Base-by-base conservation (phyloP, 441 rosid genomes). In the Mallotus repandus region DNA sequence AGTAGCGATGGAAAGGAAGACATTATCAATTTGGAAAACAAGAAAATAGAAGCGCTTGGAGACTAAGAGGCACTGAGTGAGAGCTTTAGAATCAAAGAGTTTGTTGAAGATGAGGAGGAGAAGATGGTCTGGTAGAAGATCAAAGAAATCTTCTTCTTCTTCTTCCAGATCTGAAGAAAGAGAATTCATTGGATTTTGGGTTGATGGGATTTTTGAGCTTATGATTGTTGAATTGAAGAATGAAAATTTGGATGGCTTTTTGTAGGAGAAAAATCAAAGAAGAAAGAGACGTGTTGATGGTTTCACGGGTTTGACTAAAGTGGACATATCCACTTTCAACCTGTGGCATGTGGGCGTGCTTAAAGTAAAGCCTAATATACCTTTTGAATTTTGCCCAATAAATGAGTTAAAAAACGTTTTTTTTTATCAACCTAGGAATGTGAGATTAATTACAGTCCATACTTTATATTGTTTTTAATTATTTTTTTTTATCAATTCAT, bases 21-120 rank as follows among this genome's bases (percentile, higher is more conserved):
- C 46, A 58, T 81, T n/a, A 77, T 78, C 62, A 71, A 77, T 48
- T 12, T 64, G 73, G 45, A 82, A 80, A 59, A 79, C 45, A 19
- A 86, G 80, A 19, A 68, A 70, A 45, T 67, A 58, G 73, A 81
- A 76, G 6, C 86, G 87, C 60, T 76, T 79, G 73, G 83, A 82
- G 66, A 86, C 84, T 13, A 50, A 43, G 54, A 78, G 80, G 57
- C 83, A 84, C 3, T 54, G 69, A 41, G 77, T 43, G 32, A 84
- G 83, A 49, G 84, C 73, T 58, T 69, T 74, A 61, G 77, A 78
- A 50, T 86, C 84, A 2, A 48, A 67, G 41, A 86, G 4, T 38
- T 76, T 82, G 81, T 73, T 76, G 78, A 86, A 84, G 74, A 84
- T 82, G 69, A 68, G 65, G 4, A 81, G 84, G 25, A 86, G 71